phyloP scores from a whole-genome alignment of 129 eudicot species.

The Ambrosia trifida region DNA sequence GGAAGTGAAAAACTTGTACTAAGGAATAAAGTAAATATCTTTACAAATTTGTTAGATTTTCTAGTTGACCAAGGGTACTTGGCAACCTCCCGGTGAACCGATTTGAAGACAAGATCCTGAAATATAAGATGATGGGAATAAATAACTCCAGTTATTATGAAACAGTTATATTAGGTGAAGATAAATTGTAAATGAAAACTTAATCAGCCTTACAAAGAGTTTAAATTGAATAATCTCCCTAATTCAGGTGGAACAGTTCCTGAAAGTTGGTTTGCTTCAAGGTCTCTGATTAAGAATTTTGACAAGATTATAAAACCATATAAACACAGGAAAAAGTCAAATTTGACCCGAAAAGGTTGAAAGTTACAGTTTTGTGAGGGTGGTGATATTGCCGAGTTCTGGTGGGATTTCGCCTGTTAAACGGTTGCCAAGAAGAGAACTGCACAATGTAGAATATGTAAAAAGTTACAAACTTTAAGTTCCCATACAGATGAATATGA shows the following conservation, averaged over 20 bases:
- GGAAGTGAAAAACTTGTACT: not conserved
- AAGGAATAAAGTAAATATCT: not conserved
- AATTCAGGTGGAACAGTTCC: conserved; percentile 70
- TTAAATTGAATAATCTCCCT: conserved; percentile 52
- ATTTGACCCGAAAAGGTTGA: not conserved
- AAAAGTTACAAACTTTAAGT: conserved; percentile 20
- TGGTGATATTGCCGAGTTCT: conserved; percentile 60
- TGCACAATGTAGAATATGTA: conserved; percentile 32
- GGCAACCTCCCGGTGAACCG: conserved; percentile 69
- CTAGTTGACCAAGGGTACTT: conserved; percentile 49
- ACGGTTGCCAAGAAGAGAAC: conserved; percentile 75
- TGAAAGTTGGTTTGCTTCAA: conserved; percentile 73
- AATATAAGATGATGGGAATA: conserved; percentile 15
- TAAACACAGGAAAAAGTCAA: not conserved
- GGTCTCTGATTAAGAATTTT: conserved; percentile 48
- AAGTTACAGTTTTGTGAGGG: conserved; percentile 71
- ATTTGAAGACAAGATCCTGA: conserved; percentile 84
- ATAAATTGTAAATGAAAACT: not conserved
- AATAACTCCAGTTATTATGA: not conserved
- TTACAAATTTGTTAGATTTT: conserved; percentile 69
- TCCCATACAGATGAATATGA: not conserved
- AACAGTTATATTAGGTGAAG: not conserved
- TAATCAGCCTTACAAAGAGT: conserved; percentile 50
- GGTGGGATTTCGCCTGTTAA: conserved; percentile 72
- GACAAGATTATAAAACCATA: too few relatives aligned